Base-by-base conservation (phyloP, 2,329 filamentous ascomycete species). In the Pezicula carpinea region DNA sequence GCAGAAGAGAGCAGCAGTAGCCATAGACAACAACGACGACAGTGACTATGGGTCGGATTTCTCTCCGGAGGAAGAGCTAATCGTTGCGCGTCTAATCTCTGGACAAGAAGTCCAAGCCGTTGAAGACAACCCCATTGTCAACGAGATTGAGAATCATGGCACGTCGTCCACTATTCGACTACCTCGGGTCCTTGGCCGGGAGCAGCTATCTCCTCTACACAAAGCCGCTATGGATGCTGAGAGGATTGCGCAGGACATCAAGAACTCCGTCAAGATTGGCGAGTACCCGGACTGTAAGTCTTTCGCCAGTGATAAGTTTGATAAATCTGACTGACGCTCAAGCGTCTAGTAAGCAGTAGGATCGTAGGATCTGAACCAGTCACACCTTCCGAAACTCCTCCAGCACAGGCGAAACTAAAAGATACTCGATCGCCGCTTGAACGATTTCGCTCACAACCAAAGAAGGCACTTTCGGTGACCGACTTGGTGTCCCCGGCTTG, bases 401-500 rank as follows among this genome's bases (percentile, higher is more conserved):
- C 45, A 22, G 44, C 44, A 39, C 36, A 42, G 7, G 8, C 19
- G 10, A 32, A 46, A 14, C 26, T 19, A 8, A 53, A 55, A 13
- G 76, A 83, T 60, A 64, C 64, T 7, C 70, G 75, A 50, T 74
- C 82, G 7, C 91, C 90, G 0, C 69, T 96, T 2, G 77, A 89
- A 52, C 81, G 86, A 29, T 96, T 95, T 59, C 84, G 91, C 32
- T 82, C 81, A 1, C 83, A 78, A 47, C 89, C 89, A 0, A 84
- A 77, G 60, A 92, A 89, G 62, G 82, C 87, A 0, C 75, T 97
- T 6, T 89, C 87, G 0, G 93, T 97, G 1, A 90, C 88, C 2
- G 93, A 99, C 65, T 70, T 97, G 19, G 82, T 91, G 0, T 86
- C 89, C 1, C 91, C 91, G 2, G 85, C 91, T 6, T 99, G 93